These are phyloP conservation scores for Alternaria metachromatica DNA, from an alignment of 2,329 filamentous ascomycete species.

Conservation along the genomic window DNA sequence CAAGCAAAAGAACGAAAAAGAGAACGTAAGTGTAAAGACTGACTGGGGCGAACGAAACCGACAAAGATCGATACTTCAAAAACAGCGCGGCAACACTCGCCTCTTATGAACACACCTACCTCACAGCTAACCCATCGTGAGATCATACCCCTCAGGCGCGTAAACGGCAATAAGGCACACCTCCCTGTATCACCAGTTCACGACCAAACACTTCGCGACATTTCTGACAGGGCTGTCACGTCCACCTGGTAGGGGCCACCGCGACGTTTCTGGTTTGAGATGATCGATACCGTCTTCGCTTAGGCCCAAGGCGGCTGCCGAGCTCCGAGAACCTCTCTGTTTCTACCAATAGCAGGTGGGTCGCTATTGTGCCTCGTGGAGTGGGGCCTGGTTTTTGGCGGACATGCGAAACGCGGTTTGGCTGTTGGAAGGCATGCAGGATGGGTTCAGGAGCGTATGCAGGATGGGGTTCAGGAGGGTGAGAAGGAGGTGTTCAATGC, in stretches of 20 bases:
- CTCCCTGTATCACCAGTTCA: conserved; percentile 15
- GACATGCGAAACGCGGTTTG: conserved; percentile 8
- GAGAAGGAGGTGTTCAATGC: conserved; percentile 8
- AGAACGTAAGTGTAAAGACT: conserved; percentile 5
- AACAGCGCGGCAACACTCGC: too few relatives aligned
- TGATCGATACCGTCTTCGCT: conserved; percentile 1
- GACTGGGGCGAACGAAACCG: conserved; percentile 2
- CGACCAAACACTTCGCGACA: conserved; percentile 3
- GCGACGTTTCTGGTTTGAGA: conserved; percentile 19
- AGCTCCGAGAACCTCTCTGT: not conserved
- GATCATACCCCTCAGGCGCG: conserved; percentile 8
- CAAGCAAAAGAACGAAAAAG: not conserved
- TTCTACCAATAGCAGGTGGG: conserved; percentile 1
- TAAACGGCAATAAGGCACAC: conserved; percentile 16
- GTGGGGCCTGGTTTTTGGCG: conserved; percentile 1
- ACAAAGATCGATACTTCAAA: conserved; percentile 4
- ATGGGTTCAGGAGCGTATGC: not conserved
- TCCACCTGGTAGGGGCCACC: conserved; percentile 4
- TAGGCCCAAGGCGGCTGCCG: conserved; percentile 1
- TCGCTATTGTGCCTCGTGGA: not conserved
- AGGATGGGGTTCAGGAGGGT: not conserved
- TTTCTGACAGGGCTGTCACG: conserved; percentile 19
- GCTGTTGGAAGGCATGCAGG: not conserved
- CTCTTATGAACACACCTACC: too few relatives aligned
- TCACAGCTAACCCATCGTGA: too few relatives aligned